Percentiles rank a stretch among this genome's conserved stretches.
These are phyloP conservation scores for Excoecaria cochinchinensis DNA, from an alignment of 345 rosid genomes.

Conservation along the genomic window DNA sequence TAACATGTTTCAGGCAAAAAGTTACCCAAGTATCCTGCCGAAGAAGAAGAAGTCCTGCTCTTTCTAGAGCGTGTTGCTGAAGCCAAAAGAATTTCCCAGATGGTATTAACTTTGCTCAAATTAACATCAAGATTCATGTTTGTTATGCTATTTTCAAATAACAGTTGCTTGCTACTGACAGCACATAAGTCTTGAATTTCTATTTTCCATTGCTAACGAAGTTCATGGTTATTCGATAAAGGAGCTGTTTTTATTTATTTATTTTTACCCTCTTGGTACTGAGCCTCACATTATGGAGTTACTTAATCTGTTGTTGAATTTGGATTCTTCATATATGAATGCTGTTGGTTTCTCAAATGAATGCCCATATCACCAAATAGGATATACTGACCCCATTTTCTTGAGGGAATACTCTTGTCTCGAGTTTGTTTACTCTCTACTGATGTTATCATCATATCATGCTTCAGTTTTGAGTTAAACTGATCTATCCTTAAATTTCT, in stretches of 20 bases:
- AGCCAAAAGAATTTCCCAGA: conserved; percentile 61
- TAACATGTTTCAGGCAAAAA: conserved; percentile 57
- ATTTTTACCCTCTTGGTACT: not conserved
- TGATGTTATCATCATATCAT: not conserved
- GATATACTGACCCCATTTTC: not conserved
- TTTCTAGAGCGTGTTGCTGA: conserved; percentile 60
- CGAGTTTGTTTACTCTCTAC: not conserved
- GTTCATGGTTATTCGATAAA: not conserved
- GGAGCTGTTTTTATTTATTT: not conserved
- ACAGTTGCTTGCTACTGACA: not conserved
- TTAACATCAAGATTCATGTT: not conserved
- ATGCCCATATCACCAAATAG: not conserved
- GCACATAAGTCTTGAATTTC: too few relatives aligned
- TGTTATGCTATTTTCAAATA: not conserved
- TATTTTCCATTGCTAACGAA: not conserved
- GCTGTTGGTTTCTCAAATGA: not conserved
- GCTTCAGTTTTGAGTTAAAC: not conserved
- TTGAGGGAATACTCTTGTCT: not conserved
- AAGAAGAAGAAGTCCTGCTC: conserved; percentile 74
- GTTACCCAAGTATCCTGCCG: conserved; percentile 65
- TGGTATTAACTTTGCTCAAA: conserved; percentile 39
- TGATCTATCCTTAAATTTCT: not conserved
- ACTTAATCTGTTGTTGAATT: not conserved
- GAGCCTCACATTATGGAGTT: not conserved
- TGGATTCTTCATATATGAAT: not conserved